phyloP scores from a whole-genome alignment of 495 filamentous ascomycete genomes.

The Xylaria telfairii region DNA sequence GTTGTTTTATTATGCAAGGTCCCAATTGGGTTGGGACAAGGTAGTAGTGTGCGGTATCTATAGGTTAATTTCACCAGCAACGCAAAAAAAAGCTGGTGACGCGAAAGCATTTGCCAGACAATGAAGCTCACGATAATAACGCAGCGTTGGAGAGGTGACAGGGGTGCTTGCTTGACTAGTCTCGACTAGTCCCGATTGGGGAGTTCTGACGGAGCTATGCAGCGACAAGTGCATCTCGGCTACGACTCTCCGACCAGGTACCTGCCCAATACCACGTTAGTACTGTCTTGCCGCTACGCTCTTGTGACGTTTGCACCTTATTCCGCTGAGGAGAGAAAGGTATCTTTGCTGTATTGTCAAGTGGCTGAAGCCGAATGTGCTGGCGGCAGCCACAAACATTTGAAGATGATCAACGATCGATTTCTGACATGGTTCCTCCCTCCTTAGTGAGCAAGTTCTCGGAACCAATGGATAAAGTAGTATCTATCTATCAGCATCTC shows the following conservation, averaged over 20 bases:
- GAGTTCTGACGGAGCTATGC: conserved; percentile 18
- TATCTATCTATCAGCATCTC: no score
- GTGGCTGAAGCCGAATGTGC: background rate
- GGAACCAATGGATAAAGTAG: no score
- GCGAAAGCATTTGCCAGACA: no score
- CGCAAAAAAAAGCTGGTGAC: background rate
- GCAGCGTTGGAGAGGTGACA: conserved; percentile 3
- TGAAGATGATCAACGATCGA: background rate
- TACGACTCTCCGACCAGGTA: conserved; percentile 9
- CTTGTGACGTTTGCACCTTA: background rate
- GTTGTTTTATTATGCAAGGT: background rate
- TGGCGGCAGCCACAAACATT: no score
- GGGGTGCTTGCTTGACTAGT: background rate
- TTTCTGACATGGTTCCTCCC: background rate
- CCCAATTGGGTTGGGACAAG: conserved; percentile 11
- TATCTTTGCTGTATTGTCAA: background rate
- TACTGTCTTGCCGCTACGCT: background rate
- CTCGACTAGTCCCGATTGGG: background rate
- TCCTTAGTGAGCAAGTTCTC: background rate
- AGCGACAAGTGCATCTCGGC: background rate
- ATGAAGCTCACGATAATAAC: conserved; percentile 43
- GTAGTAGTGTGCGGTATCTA: background rate
- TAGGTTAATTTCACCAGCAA: background rate
- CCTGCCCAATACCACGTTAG: background rate
- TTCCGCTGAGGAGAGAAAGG: background rate